Conservation (phyloP, 352 stramenopile species). For the Phytopythium kandeliae region DNA sequence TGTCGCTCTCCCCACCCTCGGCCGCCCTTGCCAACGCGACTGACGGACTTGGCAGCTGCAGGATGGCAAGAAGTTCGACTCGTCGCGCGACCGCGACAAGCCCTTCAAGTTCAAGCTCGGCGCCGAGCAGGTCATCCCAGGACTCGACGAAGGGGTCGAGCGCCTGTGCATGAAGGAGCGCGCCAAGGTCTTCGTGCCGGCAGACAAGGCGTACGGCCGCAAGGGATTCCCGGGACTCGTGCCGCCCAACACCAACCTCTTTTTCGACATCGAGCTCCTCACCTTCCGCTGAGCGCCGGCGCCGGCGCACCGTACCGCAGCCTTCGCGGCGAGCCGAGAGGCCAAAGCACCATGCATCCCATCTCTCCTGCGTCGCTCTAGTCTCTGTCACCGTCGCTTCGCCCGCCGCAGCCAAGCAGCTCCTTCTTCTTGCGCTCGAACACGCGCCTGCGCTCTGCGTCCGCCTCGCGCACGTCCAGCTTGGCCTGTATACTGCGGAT, state of each 20-base stretch:
- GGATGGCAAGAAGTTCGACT: constrained; percentile 75
- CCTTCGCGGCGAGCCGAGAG: too few species aligned
- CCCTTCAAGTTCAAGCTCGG: constrained; percentile 89
- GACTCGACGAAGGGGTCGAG: constrained; percentile 79
- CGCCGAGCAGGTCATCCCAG: constrained; percentile 85
- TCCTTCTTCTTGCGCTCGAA: constrained; percentile 68
- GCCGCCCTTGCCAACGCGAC: too few species aligned
- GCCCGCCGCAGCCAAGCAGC: constrained; percentile 17
- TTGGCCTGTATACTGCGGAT: constrained; percentile 49
- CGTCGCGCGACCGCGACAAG: constrained; percentile 70
- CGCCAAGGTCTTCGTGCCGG: constrained; percentile 84
- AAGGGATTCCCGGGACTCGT: constrained; percentile 85
- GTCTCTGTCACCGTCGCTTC: neutral
- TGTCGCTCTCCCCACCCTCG: too few species aligned
- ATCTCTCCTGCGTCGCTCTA: neutral
- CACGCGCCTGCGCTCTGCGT: constrained; percentile 38
- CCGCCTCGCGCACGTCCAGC: constrained; percentile 36
- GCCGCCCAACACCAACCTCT: constrained; percentile 89
- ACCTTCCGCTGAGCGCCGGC: constrained; percentile 50
- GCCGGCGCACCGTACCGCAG: too few species aligned
- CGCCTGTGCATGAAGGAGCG: constrained; percentile 81
- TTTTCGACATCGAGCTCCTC: constrained; percentile 91
- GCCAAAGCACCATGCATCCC: neutral
- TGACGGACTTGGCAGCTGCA: constrained; percentile 31
- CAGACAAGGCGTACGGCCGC: constrained; percentile 81